Evolutionary conservation across 2,329 filamentous ascomycete genomes (phyloP).

Genomic region (Colletotrichum sp.): DNA sequence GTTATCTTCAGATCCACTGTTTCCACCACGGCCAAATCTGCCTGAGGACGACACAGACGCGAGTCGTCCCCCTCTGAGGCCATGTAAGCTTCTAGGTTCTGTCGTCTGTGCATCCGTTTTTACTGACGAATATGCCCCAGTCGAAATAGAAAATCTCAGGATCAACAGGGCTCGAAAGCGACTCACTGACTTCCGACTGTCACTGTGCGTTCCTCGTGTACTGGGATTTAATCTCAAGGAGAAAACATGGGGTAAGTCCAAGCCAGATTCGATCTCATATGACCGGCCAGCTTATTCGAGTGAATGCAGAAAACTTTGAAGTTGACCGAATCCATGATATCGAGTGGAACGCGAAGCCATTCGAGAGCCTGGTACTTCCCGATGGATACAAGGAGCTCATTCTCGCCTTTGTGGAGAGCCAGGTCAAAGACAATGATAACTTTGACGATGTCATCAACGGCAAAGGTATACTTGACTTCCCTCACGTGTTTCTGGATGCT

Average conservation of each 20-base stretch:
- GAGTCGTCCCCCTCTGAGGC: not conserved
- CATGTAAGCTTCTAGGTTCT: not conserved
- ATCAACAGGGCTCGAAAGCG: not conserved
- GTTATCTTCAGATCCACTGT: not conserved
- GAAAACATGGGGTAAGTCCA: slow-evolving; percentile 40
- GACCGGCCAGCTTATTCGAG: not conserved
- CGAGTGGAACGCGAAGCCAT: slow-evolving; percentile 52
- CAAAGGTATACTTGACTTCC: slow-evolving; percentile 38
- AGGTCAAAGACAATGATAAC: slow-evolving; percentile 39
- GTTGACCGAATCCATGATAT: slow-evolving; percentile 49
- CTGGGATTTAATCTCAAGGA: slow-evolving; percentile 53
- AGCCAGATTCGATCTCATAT: not conserved
- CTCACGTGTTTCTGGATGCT: not conserved
- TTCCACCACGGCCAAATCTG: not conserved
- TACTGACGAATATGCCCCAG: not conserved
- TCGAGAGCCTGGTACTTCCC: slow-evolving; percentile 52
- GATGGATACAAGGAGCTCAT: slow-evolving; percentile 55
- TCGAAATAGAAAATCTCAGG: not conserved
- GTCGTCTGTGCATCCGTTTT: not conserved
- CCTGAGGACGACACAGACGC: not conserved
- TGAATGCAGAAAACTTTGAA: slow-evolving; percentile 35
- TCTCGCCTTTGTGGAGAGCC: slow-evolving; percentile 52
- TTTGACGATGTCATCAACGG: slow-evolving; percentile 59
- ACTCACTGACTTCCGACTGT: slow-evolving; percentile 20
- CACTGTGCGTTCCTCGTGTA: slow-evolving; percentile 11